Evolutionary conservation across 805 yeast genomes (phyloP), one percentile per base, ranked within the genome.

Genomic region (Saccharomyces jurei): DNA sequence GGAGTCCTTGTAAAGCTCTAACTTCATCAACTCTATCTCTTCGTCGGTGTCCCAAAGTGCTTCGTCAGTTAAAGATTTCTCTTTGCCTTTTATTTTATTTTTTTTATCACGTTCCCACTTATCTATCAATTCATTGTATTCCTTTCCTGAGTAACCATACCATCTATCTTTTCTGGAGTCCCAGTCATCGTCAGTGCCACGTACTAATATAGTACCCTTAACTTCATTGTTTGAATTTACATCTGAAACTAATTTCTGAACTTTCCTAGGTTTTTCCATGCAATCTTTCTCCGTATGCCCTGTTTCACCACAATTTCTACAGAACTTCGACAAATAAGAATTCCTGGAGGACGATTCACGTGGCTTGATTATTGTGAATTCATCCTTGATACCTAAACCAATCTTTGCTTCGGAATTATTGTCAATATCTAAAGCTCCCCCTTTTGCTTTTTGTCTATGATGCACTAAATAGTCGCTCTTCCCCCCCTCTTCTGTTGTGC

Each of bases 131-230:
- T 75, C 71, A 50, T 76, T 78, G 73, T 86, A 87, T 52, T 86
- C 89, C 10, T 74, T 72, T 0, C 81, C 76, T 49, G 85, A 83
- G 64, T 81, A 87, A 0, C 96, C 96, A 63, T 80, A 86, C 96
- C 94, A 88, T 55, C 89, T 74, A 68, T 88, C 96, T 55, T 90
- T 71, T 58, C 84, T 85, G 10, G 83, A 78, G 62, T 87, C 95
- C 77, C 83, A 88, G 49, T 71, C 50, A 54, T 60, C 50, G 50
- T 56, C 47, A 58, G 55, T 52, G 52, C 61, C 50, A 17, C 58
- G 51, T 21, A 61, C 53, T n/a, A 63, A 58, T 13, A 58, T 63
- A 11, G 63, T 60, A 5, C 59, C 58, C 41, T 63, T 61, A 4
- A 65, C 54, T 11, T 57, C 53, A 3, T 65, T 71, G 11, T 64